A percentile compares a stretch with the other conserved stretches of the same genome.
These are phyloP conservation scores for Eleusine coracana DNA, from an alignment of 176 grass and related monocot genomes.

Conservation along the genomic window DNA sequence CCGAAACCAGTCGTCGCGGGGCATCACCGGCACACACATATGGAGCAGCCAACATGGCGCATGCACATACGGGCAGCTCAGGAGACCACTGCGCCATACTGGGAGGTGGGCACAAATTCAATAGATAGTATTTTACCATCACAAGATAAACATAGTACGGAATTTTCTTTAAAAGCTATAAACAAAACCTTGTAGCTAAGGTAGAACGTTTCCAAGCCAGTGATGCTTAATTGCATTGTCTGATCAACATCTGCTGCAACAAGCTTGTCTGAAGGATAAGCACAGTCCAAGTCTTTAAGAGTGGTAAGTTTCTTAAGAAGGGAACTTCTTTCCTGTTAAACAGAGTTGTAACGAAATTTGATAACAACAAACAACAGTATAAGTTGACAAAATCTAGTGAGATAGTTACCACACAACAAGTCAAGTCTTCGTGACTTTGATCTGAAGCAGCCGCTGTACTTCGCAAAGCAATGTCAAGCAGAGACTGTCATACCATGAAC, in stretches of 20 bases:
- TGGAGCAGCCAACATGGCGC: too few species aligned
- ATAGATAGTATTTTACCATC: not conserved
- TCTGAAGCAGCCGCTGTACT: constrained; percentile 89
- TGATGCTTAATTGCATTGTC: constrained; percentile 66
- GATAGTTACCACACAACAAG: constrained; percentile 84
- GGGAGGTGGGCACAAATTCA: too few species aligned
- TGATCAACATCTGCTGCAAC: constrained; percentile 52
- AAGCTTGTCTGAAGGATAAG: constrained; percentile 57
- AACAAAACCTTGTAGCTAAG: constrained; percentile 86
- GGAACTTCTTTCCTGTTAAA: constrained; percentile 84
- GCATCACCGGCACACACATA: too few species aligned
- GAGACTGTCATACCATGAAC: constrained; percentile 62
- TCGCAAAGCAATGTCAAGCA: constrained; percentile 91
- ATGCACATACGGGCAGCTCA: too few species aligned
- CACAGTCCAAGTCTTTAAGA: constrained; percentile 81
- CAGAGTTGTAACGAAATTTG: constrained; percentile 25
- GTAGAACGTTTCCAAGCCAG: constrained; percentile 85
- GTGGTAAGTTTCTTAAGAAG: constrained; percentile 77
- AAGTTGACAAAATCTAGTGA: not conserved
- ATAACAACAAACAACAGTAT: constrained; percentile 28
- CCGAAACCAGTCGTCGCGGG: too few species aligned
- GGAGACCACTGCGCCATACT: too few species aligned
- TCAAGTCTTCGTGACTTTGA: constrained; percentile 92
- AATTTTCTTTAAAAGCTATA: constrained; percentile 5
- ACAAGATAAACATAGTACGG: constrained; percentile 21